Percentiles rank a stretch among this genome's conserved stretches.
These are phyloP conservation scores for Chaetomium globosum DNA, from an alignment of 2,329 filamentous ascomycete species.

Conservation along the genomic window DNA sequence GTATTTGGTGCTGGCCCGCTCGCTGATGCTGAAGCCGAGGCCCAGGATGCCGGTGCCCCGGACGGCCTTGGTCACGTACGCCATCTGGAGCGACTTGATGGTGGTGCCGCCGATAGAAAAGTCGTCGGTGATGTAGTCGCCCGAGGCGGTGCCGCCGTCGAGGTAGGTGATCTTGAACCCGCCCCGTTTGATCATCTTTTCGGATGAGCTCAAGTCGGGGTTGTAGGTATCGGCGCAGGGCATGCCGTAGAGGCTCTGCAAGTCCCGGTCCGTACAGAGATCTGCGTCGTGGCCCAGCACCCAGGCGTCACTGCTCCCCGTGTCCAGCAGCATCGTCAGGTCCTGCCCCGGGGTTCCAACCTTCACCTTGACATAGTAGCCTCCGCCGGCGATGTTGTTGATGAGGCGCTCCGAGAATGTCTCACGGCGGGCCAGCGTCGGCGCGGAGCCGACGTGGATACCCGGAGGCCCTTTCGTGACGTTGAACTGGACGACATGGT, in stretches of 20 bases:
- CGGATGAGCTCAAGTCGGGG: conserved; percentile 52
- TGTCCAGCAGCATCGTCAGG: conserved; percentile 61
- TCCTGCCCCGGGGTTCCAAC: conserved; percentile 62
- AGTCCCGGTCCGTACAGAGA: conserved; percentile 44
- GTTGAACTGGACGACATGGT: conserved; percentile 36
- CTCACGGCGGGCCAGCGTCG: conserved; percentile 30
- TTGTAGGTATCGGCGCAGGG: conserved; percentile 50
- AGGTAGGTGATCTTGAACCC: conserved; percentile 66
- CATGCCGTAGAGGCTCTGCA: conserved; percentile 44
- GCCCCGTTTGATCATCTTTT: conserved; percentile 45
- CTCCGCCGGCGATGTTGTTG: conserved; percentile 59
- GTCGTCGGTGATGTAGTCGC: conserved; percentile 62
- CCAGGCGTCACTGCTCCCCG: conserved; percentile 66
- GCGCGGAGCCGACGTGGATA: conserved; percentile 27
- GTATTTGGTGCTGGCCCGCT: conserved; percentile 50
- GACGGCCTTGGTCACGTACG: conserved; percentile 53
- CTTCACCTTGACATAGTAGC: conserved; percentile 60
- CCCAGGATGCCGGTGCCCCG: conserved; percentile 61
- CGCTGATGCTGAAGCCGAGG: conserved; percentile 58
- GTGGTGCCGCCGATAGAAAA: conserved; percentile 55
- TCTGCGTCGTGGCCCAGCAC: conserved; percentile 47
- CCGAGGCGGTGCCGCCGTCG: conserved; percentile 56
- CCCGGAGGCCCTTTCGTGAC: conserved; percentile 34
- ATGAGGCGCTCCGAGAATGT: conserved; percentile 47
- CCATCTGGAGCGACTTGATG: conserved; percentile 58